Evolutionary conservation across 352 stramenopile genomes (phyloP).

Genomic region (Globisporangium alternatum): DNA sequence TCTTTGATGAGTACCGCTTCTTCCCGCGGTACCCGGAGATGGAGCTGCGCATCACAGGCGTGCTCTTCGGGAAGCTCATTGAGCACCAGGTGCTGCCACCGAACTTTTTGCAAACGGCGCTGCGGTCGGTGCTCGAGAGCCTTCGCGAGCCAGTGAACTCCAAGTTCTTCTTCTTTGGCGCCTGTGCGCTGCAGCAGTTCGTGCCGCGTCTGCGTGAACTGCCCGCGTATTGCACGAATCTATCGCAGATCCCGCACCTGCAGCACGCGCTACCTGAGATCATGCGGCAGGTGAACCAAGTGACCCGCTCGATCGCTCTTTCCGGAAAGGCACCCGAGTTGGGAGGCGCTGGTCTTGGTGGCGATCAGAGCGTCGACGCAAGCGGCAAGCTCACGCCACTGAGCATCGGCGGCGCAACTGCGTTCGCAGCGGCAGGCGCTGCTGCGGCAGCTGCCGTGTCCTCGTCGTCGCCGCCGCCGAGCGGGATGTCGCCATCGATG

Average conservation of each 20-base stretch:
- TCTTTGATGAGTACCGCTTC: slow-evolving; percentile 99
- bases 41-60: slow-evolving; percentile 97
- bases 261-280: slow-evolving; percentile 92
- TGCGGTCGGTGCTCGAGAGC: slow-evolving; percentile 97
- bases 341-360: not conserved
- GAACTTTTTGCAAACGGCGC: slow-evolving; percentile 97
- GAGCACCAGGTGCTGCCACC: slow-evolving; percentile 97
- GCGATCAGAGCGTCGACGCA: slow-evolving; percentile 9
- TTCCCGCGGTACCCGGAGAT: slow-evolving; percentile 99
- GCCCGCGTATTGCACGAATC: slow-evolving; percentile 97
- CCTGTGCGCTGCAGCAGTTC: slow-evolving; percentile 98
- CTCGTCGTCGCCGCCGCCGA: slow-evolving; percentile 15
- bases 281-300: slow-evolving; percentile 86
- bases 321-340: slow-evolving; percentile 29
- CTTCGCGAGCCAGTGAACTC: slow-evolving; percentile 95
- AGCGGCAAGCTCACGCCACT: slow-evolving; percentile 22
- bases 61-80: slow-evolving; percentile 98
- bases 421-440: slow-evolving; percentile 24
- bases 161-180: slow-evolving; percentile 99
- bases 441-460: slow-evolving; percentile 10
- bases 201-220: slow-evolving; percentile 95
- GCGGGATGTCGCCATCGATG: not conserved
- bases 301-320: slow-evolving; percentile 57
- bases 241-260: slow-evolving; percentile 97
- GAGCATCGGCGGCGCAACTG: slow-evolving; percentile 22